These are phyloP conservation scores for Coccomyxa sp. DNA, from an alignment of 139 green algal species.

Conservation along the genomic window DNA sequence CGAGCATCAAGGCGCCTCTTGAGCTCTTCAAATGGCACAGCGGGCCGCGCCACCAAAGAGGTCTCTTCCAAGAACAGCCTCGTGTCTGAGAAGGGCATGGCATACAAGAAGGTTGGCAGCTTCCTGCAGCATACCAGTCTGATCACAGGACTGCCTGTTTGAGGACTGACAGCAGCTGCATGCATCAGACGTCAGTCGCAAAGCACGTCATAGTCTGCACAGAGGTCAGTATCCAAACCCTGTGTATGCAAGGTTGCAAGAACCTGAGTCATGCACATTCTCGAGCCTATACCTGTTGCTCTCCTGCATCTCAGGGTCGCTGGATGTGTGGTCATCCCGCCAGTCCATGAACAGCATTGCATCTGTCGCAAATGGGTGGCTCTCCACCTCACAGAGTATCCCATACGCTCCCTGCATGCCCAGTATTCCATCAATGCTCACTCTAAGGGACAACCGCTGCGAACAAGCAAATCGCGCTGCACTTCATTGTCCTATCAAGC, in stretches of 20 bases:
- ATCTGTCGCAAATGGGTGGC: conserved; percentile 86
- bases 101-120: conserved; percentile 97
- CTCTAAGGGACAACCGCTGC: too few relatives aligned
- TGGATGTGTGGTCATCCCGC: conserved; percentile 83
- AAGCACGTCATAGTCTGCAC: too few relatives aligned
- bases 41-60: conserved; percentile 87
- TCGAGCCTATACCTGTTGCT: not conserved
- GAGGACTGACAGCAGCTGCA: too few relatives aligned
- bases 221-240: too few relatives aligned
- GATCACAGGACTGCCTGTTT: too few relatives aligned
- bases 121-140: conserved; percentile 9
- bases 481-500: too few relatives aligned
- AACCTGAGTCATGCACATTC: not conserved
- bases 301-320: conserved; percentile 41
- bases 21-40: conserved; percentile 85
- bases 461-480: too few relatives aligned
- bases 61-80: conserved; percentile 94
- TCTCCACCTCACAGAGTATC: conserved; percentile 80
- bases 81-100: conserved; percentile 94
- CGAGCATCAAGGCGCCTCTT: conserved; percentile 82
- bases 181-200: too few relatives aligned
- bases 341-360: conserved; percentile 99
- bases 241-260: too few relatives aligned
- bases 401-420: conserved; percentile 93
- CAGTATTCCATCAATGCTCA: not conserved